These are phyloP conservation scores for Colletotrichum nymphaeae DNA, from an alignment of 2,329 filamentous ascomycete species.

Conservation along the genomic window DNA sequence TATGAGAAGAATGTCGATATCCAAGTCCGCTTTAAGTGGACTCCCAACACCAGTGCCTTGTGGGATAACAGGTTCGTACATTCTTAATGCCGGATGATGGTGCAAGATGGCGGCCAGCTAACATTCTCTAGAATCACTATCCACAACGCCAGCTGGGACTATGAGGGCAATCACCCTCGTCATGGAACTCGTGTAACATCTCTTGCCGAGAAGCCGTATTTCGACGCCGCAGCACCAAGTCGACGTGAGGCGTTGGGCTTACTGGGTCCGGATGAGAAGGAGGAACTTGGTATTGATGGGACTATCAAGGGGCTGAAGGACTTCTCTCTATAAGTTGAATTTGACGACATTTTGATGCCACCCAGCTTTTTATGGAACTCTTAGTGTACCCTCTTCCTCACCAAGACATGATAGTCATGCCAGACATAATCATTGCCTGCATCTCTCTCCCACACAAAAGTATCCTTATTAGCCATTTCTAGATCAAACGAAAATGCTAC, in stretches of 20 bases:
- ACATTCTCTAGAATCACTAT: constrained; percentile 69
- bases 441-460: constrained; percentile 19
- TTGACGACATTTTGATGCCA: too few relatives aligned
- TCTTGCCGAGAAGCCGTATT: constrained; percentile 78
- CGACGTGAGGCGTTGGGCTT: constrained; percentile 74
- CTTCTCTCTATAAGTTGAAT: constrained; percentile 15
- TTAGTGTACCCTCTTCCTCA: neutral
- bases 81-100: too few relatives aligned
- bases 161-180: constrained; percentile 72
- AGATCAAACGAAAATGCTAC: constrained; percentile 9
- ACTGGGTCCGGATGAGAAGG: constrained; percentile 65
- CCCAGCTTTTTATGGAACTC: neutral
- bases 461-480: constrained; percentile 8
- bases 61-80: constrained; percentile 74
- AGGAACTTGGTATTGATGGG: constrained; percentile 39
- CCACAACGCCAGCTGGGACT: constrained; percentile 81
- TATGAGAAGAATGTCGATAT: constrained; percentile 79
- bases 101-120: neutral
- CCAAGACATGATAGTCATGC: constrained; percentile 4
- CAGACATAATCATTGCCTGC: constrained; percentile 20
- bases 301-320: constrained; percentile 13
- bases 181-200: constrained; percentile 80
- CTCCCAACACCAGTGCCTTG: constrained; percentile 71
- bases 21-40: constrained; percentile 79
- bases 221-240: constrained; percentile 72